These are phyloP conservation scores for Colletotrichum destructivum DNA, from an alignment of 2,329 filamentous ascomycete genomes.

Conservation along the genomic window DNA sequence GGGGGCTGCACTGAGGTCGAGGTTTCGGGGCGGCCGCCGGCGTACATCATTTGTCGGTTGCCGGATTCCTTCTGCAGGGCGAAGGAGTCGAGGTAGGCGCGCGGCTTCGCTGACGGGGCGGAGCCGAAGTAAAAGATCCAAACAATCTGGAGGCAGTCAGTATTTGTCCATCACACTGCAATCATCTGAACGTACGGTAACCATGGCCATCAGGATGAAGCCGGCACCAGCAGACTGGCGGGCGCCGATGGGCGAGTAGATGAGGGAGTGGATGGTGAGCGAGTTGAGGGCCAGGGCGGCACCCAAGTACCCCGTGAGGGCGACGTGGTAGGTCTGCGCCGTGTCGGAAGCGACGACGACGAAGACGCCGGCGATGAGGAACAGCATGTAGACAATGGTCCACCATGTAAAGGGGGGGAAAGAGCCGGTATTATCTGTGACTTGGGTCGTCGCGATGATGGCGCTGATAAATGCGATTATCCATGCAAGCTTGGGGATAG, in stretches of 20 bases:
- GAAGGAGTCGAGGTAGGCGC: constrained; percentile 95
- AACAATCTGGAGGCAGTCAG: constrained; percentile 75
- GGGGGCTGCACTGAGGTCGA: constrained; percentile 84
- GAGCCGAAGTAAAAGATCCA: constrained; percentile 99
- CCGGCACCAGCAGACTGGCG: constrained; percentile 92
- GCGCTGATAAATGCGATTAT: constrained; percentile 91
- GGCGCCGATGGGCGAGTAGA: constrained; percentile 81
- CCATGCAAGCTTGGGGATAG: constrained; percentile 83
- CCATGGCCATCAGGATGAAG: constrained; percentile 94
- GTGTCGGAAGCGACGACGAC: constrained; percentile 88
- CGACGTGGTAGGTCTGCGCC: constrained; percentile 90
- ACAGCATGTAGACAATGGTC: constrained; percentile 87
- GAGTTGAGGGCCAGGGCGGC: constrained; percentile 89
- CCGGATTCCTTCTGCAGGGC: constrained; percentile 90
- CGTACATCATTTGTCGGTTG: constrained; percentile 80
- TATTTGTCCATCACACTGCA: neutral
- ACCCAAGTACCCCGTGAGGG: constrained; percentile 88
- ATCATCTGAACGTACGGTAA: constrained; percentile 75
- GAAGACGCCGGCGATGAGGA: constrained; percentile 84
- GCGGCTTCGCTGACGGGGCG: constrained; percentile 86
- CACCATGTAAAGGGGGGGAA: constrained; percentile 96
- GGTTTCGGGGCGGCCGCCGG: constrained; percentile 85
- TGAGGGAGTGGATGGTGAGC: constrained; percentile 86
- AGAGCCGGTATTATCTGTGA: constrained; percentile 50
- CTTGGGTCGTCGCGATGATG: constrained; percentile 77